phyloP scores from a whole-genome alignment of 139 green algal genomes.

The Coccomyxa sp. region DNA sequence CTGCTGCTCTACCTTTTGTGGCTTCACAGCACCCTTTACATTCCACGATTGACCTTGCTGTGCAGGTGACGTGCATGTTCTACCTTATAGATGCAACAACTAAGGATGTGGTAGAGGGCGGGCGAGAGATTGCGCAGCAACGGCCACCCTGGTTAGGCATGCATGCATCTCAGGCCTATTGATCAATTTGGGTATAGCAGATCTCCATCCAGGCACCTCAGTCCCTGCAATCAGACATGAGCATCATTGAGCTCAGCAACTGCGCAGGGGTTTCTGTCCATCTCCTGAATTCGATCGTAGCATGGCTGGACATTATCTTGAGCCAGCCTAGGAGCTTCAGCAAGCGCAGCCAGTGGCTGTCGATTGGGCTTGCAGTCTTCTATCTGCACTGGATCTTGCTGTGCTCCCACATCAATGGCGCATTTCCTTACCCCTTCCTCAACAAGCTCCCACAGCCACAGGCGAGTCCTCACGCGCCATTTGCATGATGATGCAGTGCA shows the following conservation, averaged over 20 bases:
- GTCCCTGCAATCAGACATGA: neutral
- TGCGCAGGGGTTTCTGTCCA: conserved; percentile 43
- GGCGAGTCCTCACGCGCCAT: neutral
- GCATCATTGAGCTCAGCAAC: neutral
- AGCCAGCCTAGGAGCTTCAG: conserved; percentile 30
- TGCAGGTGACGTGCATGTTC: conserved; percentile 54
- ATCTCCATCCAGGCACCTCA: neutral
- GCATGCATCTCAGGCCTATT: neutral
- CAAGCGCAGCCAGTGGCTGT: conserved; percentile 10
- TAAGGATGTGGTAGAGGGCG: conserved; percentile 48
- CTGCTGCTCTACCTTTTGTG: no score
- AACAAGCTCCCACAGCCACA: conserved; percentile 53
- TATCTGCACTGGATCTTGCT: conserved; percentile 30
- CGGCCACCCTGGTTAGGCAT: conserved; percentile 52
- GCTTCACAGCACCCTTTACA: no score
- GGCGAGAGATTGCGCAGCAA: conserved; percentile 11
- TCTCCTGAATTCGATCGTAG: conserved; percentile 43
- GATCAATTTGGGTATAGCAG: neutral
- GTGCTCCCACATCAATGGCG: conserved; percentile 37
- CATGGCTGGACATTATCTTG: conserved; percentile 59
- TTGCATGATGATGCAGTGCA: neutral
- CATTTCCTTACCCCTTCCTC: conserved; percentile 66
- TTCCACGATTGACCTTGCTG: neutral
- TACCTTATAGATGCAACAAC: neutral
- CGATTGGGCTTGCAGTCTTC: conserved; percentile 3